Evolutionary conservation across 495 filamentous ascomycete genomes (phyloP).

Genomic region (Penicillium malachiteum): DNA sequence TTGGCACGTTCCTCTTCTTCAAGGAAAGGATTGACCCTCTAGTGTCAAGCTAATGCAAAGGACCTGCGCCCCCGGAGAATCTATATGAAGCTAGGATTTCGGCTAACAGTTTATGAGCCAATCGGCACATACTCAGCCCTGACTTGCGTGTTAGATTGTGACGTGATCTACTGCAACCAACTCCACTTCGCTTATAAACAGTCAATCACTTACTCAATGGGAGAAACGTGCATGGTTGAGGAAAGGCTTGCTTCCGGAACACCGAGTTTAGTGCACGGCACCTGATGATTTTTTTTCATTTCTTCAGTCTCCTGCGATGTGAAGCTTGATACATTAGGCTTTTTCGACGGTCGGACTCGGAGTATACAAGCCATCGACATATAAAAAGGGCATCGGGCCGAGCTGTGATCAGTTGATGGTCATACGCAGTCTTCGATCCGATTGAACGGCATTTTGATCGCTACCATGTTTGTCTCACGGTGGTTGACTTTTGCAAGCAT

Average conservation of each 20-base stretch:
- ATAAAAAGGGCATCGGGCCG: not conserved
- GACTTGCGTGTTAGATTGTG: not conserved
- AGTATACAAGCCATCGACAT: not conserved
- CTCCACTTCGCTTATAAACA: conserved; percentile 15
- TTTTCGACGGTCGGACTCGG: not conserved
- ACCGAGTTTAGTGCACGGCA: conserved; percentile 1
- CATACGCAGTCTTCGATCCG: not conserved
- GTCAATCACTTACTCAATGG: conserved; percentile 19
- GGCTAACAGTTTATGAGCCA: conserved; percentile 1
- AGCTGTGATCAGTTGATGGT: not conserved
- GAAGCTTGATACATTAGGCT: not conserved
- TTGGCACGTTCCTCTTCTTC: conserved; percentile 6
- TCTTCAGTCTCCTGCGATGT: not conserved
- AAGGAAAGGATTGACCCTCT: conserved; percentile 10
- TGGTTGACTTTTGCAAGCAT: conserved; percentile 8
- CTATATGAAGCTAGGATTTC: conserved; percentile 3
- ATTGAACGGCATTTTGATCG: not conserved
- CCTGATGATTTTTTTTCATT: not conserved
- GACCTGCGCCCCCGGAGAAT: conserved; percentile 10
- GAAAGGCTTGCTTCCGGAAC: not conserved
- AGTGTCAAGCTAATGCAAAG: conserved; percentile 12
- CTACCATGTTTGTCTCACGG: conserved; percentile 7
- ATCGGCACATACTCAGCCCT: conserved; percentile 1
- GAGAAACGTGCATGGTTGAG: conserved; percentile 13
- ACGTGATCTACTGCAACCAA: conserved; percentile 3